Base-by-base conservation (phyloP, 2,329 filamentous ascomycete genomes). In the Lachnellula arida region DNA sequence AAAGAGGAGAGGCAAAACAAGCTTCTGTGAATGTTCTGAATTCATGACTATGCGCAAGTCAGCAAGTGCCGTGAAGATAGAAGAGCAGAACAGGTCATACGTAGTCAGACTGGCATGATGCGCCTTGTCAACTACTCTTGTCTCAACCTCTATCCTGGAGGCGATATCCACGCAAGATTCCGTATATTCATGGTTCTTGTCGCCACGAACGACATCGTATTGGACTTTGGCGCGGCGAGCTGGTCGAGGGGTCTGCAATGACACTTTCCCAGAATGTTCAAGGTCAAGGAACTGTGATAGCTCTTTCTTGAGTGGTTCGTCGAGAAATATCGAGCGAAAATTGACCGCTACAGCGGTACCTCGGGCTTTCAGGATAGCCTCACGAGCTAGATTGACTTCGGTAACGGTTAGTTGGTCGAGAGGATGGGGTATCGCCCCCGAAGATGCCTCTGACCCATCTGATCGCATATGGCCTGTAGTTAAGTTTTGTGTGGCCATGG, bases 251-350 rank as follows among this genome's bases (percentile, higher is more conserved):
- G 60, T 75, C 2, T 65, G 61, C 6, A 71, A 70, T 3, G 71
- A 68, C 8, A 72, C 49, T 54, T 66, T 64, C 0, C 74, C 74
- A 12, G 68, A 68, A 52, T 77, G 72, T 62, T 79, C 75, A 4
- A 76, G 73, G 14, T 74, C 73, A 12, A 81, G 66, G 61, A 78
- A 83, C 2, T 71, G 72, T 28, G 75, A 63, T 8, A 81, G 73
- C 49, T 79, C 72, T 11, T 68, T 66, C 70, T 84, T 84, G 4
- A 75, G 70, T 5, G 80, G 78, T 63, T 83, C 80, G 32, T 76
- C 70, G 14, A 83, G 71, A 22, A 75, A 84, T 22, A 86, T 73
- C 32, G 76, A 74, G 65, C 85, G 84, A 75, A 84, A 86, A 46
- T 83, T 78, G 47, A 85, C 74, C 2, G 76, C 78, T 19, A 55